phyloP scores from a whole-genome alignment of 2,329 filamentous ascomycete genomes.

The Pestalotiopsis sp. region DNA sequence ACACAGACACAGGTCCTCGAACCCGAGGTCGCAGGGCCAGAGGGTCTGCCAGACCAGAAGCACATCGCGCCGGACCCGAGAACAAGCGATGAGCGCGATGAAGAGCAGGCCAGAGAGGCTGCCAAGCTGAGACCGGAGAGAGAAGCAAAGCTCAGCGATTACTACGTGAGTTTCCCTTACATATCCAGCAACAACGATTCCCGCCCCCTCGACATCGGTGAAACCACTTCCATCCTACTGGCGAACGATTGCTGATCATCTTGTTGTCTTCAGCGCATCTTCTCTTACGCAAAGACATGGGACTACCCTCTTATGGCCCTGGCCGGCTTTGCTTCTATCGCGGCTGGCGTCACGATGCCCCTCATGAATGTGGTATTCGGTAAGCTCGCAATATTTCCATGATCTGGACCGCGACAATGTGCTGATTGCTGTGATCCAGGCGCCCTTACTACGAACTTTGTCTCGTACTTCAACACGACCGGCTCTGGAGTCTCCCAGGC shows the following conservation, averaged over 20 bases:
- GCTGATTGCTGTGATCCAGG: constrained; percentile 31
- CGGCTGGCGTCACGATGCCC: constrained; percentile 57
- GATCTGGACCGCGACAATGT: background rate
- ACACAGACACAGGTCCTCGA: background rate
- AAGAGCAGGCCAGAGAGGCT: constrained; percentile 34
- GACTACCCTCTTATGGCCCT: constrained; percentile 52
- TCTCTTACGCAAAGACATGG: constrained; percentile 56
- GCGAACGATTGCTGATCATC: constrained; percentile 18
- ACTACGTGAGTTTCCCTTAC: constrained; percentile 32
- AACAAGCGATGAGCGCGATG: constrained; percentile 20
- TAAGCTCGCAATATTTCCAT: constrained; percentile 23
- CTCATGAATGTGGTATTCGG: constrained; percentile 64
- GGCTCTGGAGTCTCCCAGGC: constrained; percentile 20
- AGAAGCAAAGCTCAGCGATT: constrained; percentile 49
- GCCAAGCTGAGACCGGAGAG: constrained; percentile 45
- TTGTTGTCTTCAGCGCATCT: constrained; percentile 44
- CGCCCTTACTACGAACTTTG: constrained; percentile 52
- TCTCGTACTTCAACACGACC: constrained; percentile 39
- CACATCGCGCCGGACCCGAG: background rate
- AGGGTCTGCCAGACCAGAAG: constrained; percentile 7
- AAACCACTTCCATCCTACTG: background rate
- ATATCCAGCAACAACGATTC: constrained; percentile 6
- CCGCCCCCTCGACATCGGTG: background rate
- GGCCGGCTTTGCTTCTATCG: constrained; percentile 52
- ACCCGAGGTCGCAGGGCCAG: background rate